Evolutionary conservation across 768 basidiomycete species (phyloP).

Genomic region (Termitomyces sp.): DNA sequence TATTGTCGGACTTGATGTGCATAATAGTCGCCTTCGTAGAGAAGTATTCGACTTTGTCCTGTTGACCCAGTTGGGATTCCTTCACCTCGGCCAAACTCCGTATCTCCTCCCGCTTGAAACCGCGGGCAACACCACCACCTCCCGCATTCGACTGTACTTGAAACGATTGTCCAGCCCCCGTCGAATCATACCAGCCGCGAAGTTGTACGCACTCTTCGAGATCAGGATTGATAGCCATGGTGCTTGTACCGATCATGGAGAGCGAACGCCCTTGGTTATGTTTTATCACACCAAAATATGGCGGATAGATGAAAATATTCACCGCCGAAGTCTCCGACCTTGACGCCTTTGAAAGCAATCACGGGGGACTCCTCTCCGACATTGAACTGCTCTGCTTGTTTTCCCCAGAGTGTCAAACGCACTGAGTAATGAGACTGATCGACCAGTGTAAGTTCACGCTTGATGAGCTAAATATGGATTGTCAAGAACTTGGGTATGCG

Average conservation of each 20-base stretch:
- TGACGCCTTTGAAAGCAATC: slow-evolving; percentile 91
- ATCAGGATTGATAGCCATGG: slow-evolving; percentile 84
- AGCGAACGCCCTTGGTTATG: slow-evolving; percentile 63
- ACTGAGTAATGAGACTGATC: slow-evolving; percentile 77
- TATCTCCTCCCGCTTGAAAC: slow-evolving; percentile 69
- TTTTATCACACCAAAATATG: background rate
- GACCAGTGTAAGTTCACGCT: slow-evolving; percentile 86
- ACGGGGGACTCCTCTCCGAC: slow-evolving; percentile 52
- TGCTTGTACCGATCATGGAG: slow-evolving; percentile 76
- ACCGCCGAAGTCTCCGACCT: slow-evolving; percentile 91
- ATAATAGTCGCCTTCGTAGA: slow-evolving; percentile 77
- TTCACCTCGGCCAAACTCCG: slow-evolving; percentile 75
- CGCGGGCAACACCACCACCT: slow-evolving; percentile 24
- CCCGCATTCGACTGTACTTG: slow-evolving; percentile 57
- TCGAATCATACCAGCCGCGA: slow-evolving; percentile 87
- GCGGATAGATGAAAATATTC: slow-evolving; percentile 6
- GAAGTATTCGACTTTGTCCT: slow-evolving; percentile 79
- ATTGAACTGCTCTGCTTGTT: slow-evolving; percentile 82
- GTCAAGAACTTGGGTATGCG: background rate
- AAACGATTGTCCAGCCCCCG: slow-evolving; percentile 61
- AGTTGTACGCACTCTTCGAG: slow-evolving; percentile 83
- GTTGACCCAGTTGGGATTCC: slow-evolving; percentile 65
- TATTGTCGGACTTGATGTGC: slow-evolving; percentile 78
- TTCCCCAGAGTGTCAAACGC: slow-evolving; percentile 92
- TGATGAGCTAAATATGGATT: slow-evolving; percentile 52